Evolutionary conservation across 2,329 filamentous ascomycete species (phyloP).

Genomic region (Microcyclosporella mali): DNA sequence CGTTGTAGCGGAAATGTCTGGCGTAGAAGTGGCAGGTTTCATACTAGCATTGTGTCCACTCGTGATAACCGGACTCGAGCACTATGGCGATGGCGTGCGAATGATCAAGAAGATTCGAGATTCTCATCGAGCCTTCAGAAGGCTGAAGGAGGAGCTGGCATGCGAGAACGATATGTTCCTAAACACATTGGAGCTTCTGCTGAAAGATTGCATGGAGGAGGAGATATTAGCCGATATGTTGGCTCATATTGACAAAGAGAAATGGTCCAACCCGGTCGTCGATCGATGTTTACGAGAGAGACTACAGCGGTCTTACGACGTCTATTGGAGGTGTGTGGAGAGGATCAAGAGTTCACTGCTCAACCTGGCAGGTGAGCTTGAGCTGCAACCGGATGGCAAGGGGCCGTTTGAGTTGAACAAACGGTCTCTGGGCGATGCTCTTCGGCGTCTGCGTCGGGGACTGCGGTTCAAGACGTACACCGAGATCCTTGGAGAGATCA

Average conservation of each 20-base stretch:
- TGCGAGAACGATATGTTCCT: slow-evolving; percentile 25
- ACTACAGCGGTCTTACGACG: slow-evolving; percentile 5
- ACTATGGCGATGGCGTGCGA: slow-evolving; percentile 29
- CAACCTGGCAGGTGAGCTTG: too few relatives aligned
- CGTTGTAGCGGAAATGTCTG: slow-evolving; percentile 19
- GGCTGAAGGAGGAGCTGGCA: slow-evolving; percentile 20
- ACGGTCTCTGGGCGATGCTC: slow-evolving; percentile 25
- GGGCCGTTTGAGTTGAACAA: slow-evolving; percentile 1
- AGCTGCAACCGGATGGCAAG: slow-evolving; percentile 17
- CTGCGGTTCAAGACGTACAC: slow-evolving; percentile 26
- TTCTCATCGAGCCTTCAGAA: slow-evolving; percentile 22
- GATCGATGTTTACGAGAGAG: slow-evolving; percentile 3
- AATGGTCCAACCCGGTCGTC: slow-evolving; percentile 13
- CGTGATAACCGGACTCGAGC: slow-evolving; percentile 27
- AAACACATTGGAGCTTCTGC: slow-evolving; percentile 26
- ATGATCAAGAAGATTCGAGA: slow-evolving; percentile 26
- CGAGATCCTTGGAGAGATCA: slow-evolving; percentile 23
- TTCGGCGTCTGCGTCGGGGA: slow-evolving; percentile 28
- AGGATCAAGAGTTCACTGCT: slow-evolving; percentile 5
- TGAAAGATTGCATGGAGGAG: slow-evolving; percentile 20
- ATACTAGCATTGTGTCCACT: slow-evolving; percentile 29
- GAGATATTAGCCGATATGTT: slow-evolving; percentile 23
- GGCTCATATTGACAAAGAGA: slow-evolving; percentile 4
- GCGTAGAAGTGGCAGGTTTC: slow-evolving; percentile 29
- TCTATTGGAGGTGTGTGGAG: slow-evolving; percentile 1